phyloP scores from a whole-genome alignment of 768 basidiomycete species.

The Kondoa malvinella region DNA sequence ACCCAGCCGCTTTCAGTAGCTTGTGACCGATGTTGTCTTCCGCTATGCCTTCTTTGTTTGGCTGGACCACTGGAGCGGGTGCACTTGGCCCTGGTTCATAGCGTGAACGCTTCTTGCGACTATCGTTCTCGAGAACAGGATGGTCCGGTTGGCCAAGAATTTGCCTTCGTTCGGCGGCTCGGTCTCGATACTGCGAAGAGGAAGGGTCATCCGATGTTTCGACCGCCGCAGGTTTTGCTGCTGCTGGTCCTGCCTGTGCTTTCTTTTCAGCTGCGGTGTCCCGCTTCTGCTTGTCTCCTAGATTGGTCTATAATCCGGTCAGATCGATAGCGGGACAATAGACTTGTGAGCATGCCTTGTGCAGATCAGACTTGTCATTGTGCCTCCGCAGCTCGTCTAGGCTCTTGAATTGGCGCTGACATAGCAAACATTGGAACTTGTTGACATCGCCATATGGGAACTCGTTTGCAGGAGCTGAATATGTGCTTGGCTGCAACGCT shows the following conservation, averaged over 20 bases:
- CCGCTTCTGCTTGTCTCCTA: constrained; percentile 38
- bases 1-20: constrained; percentile 92
- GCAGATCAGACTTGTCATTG: constrained; percentile 80
- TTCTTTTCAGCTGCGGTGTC: constrained; percentile 48
- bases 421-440: constrained; percentile 68
- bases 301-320: constrained; percentile 55
- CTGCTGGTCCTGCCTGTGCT: constrained; percentile 31
- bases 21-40: constrained; percentile 79
- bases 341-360: constrained; percentile 52
- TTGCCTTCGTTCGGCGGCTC: constrained; percentile 75
- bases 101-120: constrained; percentile 37
- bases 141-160: constrained; percentile 83
- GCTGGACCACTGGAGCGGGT: constrained; percentile 46
- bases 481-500: constrained; percentile 3
- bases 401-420: constrained; percentile 80
- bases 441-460: constrained; percentile 67
- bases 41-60: constrained; percentile 58
- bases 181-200: constrained; percentile 69
- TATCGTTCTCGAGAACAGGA: constrained; percentile 45
- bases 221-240: constrained; percentile 25
- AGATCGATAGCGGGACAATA: constrained; percentile 20
- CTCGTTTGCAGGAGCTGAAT: constrained; percentile 32
- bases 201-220: constrained; percentile 30
- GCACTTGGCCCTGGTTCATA: constrained; percentile 39
- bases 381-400: constrained; percentile 72